Evolutionary conservation across 176 grass and related monocot species (phyloP), one percentile per base, ranked within the genome.

Genomic region (Oryza nivara): DNA sequence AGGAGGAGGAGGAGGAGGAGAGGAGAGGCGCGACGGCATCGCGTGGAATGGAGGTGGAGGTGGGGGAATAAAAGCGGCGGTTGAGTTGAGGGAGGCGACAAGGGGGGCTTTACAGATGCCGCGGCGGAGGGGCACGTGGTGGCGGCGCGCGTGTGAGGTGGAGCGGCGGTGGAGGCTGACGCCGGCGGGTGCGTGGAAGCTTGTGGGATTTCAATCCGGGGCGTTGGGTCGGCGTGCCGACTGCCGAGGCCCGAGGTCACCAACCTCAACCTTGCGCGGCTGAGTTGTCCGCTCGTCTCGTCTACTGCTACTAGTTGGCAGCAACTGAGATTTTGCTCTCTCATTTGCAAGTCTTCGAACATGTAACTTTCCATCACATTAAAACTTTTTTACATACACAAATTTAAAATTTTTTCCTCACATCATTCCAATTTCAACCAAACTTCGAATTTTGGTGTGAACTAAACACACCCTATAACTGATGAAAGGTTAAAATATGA

Each of bases 21-120:
- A 74, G 49, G 74, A 74, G 69, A 74, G 17, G 38, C 76, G 76
- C 70, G 72, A 87, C 85, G 77, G 77, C 85, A 84, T 88, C 81
- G 58, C 20, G 67, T 60, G 67, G 46, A 23, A 48, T 26, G 22
- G 72, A 9, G 48, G 46, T 48, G 11, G 10, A 35, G 3, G 3
- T 26, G 34, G 85, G 85, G 77, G 86, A 88, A 91, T 85, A 88
- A 85, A 88, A 68, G 89, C 82, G 82, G 77, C 73, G 26, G 26
- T 26, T 26, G 84, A 30, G 70, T 66, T 80, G 36, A 35, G 58
- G 82, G 70, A 43, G 81, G 82, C 82, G 72, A 81, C 89, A 47
- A 64, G 36, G 4, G 67, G 10, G 51, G 8, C 69, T 88, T 85
- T 82, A 91, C 89, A 91, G 85, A 91, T 84, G 86, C 82, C 77